These are phyloP conservation scores for Incumbomyces lentus DNA, from an alignment of 2,329 filamentous ascomycete species.

Conservation along the genomic window DNA sequence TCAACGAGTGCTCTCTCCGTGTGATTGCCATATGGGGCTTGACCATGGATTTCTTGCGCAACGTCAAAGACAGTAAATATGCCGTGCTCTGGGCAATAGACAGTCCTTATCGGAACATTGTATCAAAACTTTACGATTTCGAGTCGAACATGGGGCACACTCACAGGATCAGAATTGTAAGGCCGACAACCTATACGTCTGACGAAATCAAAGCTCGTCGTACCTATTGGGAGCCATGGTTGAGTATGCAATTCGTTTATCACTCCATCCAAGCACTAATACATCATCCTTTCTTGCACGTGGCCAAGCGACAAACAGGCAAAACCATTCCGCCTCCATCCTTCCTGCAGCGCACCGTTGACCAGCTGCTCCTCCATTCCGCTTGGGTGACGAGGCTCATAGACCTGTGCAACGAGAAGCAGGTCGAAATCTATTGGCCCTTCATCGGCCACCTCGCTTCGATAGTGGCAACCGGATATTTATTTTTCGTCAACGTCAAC, in stretches of 20 bases:
- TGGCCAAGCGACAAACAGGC: slow-evolving; percentile 12
- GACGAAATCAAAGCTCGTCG: slow-evolving; percentile 9
- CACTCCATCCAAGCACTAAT: slow-evolving; percentile 15
- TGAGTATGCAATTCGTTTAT: slow-evolving; percentile 15
- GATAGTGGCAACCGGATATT: slow-evolving; percentile 12
- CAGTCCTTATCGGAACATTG: slow-evolving; percentile 14
- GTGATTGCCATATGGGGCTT: slow-evolving; percentile 15
- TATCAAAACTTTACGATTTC: slow-evolving; percentile 13
- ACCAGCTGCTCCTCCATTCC: slow-evolving; percentile 15
- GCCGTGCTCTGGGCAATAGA: slow-evolving; percentile 13
- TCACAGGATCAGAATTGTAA: slow-evolving; percentile 15
- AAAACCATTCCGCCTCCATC: slow-evolving; percentile 14
- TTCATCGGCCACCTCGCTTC: slow-evolving; percentile 16
- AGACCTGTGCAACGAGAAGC: slow-evolving; percentile 10
- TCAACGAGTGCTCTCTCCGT: slow-evolving; percentile 12
- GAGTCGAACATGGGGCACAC: slow-evolving; percentile 13
- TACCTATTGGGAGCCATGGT: slow-evolving; percentile 15
- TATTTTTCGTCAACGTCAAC: slow-evolving; percentile 15
- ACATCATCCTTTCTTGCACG: slow-evolving; percentile 17
- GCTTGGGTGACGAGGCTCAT: slow-evolving; percentile 14
- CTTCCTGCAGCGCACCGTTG: slow-evolving; percentile 17
- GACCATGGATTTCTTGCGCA: slow-evolving; percentile 14
- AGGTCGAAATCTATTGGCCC: slow-evolving; percentile 12
- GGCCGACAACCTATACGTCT: slow-evolving; percentile 8
- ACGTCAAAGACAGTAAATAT: slow-evolving; percentile 11